Conservation (phyloP, 2,329 filamentous ascomycete genomes). For the Mollisiaceae sp. region DNA sequence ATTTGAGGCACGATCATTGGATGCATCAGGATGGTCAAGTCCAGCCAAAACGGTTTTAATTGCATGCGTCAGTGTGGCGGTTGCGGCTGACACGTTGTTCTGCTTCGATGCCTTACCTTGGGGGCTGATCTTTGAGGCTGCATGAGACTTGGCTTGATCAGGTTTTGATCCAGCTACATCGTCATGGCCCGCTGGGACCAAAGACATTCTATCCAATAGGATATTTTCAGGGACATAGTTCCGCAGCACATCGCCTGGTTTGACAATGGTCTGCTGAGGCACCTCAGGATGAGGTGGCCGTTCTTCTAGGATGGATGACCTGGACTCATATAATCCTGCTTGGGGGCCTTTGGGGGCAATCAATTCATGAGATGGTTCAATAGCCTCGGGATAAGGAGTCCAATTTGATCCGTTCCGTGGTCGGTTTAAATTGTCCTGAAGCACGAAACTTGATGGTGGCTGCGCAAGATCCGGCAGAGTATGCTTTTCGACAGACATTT, state of each 20-base stretch:
- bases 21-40: slow-evolving; percentile 21
- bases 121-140: slow-evolving; percentile 15
- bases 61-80: slow-evolving; percentile 35
- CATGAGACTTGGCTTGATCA: slow-evolving; percentile 22
- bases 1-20: slow-evolving; percentile 16
- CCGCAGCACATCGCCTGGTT: slow-evolving; percentile 1
- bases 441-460: slow-evolving; percentile 6
- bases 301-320: slow-evolving; percentile 19
- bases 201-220: slow-evolving; percentile 25
- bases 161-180: slow-evolving; percentile 21
- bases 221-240: slow-evolving; percentile 14
- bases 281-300: slow-evolving; percentile 22
- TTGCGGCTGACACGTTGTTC: slow-evolving; percentile 32
- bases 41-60: slow-evolving; percentile 34
- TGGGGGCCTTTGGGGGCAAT: slow-evolving; percentile 27
- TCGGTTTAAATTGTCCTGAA: slow-evolving; percentile 8
- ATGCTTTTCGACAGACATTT: slow-evolving; percentile 16
- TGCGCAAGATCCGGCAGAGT: slow-evolving; percentile 18
- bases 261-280: slow-evolving; percentile 19
- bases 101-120: slow-evolving; percentile 35
- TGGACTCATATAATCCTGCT: slow-evolving; percentile 22
- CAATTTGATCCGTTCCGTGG: slow-evolving; percentile 21
- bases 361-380: slow-evolving; percentile 27
- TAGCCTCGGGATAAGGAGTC: slow-evolving; percentile 31
- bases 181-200: slow-evolving; percentile 31